Percentiles rank a stretch among this genome's conserved stretches.
These are phyloP conservation scores for Eimeria necatrix DNA, from an alignment of 169 alveolate species.

Conservation along the genomic window DNA sequence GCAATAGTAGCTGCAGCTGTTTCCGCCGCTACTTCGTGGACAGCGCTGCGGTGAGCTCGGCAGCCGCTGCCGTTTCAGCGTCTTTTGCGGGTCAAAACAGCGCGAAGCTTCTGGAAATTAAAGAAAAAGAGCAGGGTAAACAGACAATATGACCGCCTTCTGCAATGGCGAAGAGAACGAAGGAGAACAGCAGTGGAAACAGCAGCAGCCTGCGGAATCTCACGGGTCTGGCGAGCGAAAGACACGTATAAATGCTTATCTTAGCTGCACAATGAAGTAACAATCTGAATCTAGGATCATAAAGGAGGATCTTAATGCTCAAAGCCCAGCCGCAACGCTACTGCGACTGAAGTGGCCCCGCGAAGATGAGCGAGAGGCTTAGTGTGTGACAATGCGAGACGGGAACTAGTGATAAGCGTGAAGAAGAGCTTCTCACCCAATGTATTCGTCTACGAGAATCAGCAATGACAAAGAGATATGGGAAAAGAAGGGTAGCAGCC, in stretches of 20 bases:
- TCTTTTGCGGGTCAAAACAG: neutral
- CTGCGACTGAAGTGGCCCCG: constrained; percentile 69
- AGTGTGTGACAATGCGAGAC: neutral
- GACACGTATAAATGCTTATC: constrained; percentile 26
- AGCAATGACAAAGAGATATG: neutral
- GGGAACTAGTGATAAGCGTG: neutral
- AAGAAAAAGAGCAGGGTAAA: neutral
- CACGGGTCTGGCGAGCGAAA: constrained; percentile 29
- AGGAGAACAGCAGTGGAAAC: neutral
- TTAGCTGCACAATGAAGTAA: neutral
- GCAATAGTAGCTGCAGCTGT: constrained; percentile 37
- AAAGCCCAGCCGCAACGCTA: constrained; percentile 33
- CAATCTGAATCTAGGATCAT: neutral
- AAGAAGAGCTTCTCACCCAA: neutral
- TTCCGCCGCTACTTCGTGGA: constrained; percentile 39
- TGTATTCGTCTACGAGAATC: neutral
- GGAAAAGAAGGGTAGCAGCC: neutral
- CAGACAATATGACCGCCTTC: constrained; percentile 25
- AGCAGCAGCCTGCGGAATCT: constrained; percentile 10
- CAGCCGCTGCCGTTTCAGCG: constrained; percentile 30
- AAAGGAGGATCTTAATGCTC: constrained; percentile 24
- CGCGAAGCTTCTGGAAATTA: constrained; percentile 2
- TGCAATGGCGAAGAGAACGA: constrained; percentile 38
- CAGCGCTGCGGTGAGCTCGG: neutral
- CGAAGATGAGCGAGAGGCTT: constrained; percentile 24